Evolutionary conservation across 2,329 filamentous ascomycete species (phyloP), one percentile per base, ranked within the genome.

Genomic region (Emydomyces testavorans): DNA sequence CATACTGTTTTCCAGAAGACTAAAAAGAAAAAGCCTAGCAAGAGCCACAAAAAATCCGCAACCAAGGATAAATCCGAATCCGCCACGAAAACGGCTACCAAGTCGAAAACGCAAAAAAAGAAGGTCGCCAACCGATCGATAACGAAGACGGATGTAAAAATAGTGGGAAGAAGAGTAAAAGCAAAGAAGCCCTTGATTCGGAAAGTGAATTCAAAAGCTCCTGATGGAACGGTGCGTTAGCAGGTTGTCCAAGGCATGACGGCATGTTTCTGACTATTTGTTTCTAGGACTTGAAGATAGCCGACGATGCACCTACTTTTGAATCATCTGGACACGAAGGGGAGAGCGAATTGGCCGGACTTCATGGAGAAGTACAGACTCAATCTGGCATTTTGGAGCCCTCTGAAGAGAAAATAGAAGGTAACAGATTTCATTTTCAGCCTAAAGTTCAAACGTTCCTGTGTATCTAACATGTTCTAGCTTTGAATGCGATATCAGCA

Each of bases 401-500:
- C 28, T 40, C 32, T 11, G 18, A 44, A 2, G 24, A 52, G 15
- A 15, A 41, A 8, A 23, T 62, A n/a, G 49, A 44, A 46, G 49
- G 59, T 62, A 32, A 54, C 58, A 51, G 28, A 13, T n/a, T 24
- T 10, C 18, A 7, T 11, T 28, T 10, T 18, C 23, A 32, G 8
- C 13, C 8, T 4, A 6, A 10, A 10, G n/a, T n/a, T 28, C 0
- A 18, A 20, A 34, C 4, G 34, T 28, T 29, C 20, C 23, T n/a
- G 26, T 29, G 13, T 38, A 7, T 45, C 53, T 49, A 43, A 50
- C 38, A 36, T 13, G 15, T 34, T 32, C 35, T 49, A 65, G 66
- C 64, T 38, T 53, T 70, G 42, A 58, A 64, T 37, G 51, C 73
- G 34, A 63, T 73, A 20, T 71, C 73, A 34, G 65, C 74, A 1